Evolutionary conservation across 306 rosid genomes (phyloP).

Genomic region (Vigna trinervia): DNA sequence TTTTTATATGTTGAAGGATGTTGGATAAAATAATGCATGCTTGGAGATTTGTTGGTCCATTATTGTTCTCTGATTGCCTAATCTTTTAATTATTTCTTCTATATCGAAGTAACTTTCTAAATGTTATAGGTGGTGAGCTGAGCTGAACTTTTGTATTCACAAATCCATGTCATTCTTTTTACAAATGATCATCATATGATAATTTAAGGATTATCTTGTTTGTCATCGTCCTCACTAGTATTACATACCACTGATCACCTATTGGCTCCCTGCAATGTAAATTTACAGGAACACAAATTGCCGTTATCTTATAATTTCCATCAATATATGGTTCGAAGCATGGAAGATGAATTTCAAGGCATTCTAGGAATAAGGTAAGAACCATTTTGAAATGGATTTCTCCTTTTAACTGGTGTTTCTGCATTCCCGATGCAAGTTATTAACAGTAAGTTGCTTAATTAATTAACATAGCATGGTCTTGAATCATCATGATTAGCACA

Average conservation of each 20-base stretch:
- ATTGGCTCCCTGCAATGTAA: slow-evolving; percentile 40
- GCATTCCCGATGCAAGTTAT: not conserved
- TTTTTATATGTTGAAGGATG: slow-evolving; percentile 3
- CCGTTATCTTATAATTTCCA: slow-evolving; percentile 85
- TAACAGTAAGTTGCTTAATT: not conserved
- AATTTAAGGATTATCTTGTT: too few relatives aligned
- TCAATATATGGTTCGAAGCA: slow-evolving; percentile 88
- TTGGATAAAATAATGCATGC: not conserved
- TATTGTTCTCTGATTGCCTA: not conserved
- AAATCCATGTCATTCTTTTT: not conserved
- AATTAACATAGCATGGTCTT: not conserved
- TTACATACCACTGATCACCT: too few relatives aligned
- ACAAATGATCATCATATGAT: too few relatives aligned
- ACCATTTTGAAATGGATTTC: slow-evolving; percentile 35
- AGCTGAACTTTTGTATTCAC: slow-evolving; percentile 4
- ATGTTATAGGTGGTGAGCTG: slow-evolving; percentile 1
- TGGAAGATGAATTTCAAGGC: slow-evolving; percentile 97
- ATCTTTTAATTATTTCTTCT: not conserved
- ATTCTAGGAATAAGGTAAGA: slow-evolving; percentile 94
- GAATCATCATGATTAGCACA: too few relatives aligned
- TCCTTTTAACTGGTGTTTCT: slow-evolving; percentile 11
- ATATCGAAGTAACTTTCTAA: slow-evolving; percentile 1
- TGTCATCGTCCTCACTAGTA: too few relatives aligned
- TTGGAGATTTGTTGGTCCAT: not conserved
- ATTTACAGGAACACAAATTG: slow-evolving; percentile 80